Base-by-base conservation (phyloP, 768 basidiomycete species). In the Rhizopogon vinicolor region DNA sequence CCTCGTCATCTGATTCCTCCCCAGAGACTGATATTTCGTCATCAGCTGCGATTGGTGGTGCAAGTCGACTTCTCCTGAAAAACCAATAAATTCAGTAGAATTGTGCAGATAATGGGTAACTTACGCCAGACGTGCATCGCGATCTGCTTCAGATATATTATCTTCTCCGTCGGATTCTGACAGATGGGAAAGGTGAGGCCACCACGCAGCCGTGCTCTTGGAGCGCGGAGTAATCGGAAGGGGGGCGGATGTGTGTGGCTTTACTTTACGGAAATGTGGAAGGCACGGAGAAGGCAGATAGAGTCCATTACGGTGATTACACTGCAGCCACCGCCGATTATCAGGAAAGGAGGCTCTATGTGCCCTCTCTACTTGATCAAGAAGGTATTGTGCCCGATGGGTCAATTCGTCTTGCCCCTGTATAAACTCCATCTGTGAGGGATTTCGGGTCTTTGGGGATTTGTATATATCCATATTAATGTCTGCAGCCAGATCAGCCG, bases 1-100 rank as follows among this genome's bases (percentile, higher is more conserved):
- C 87, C 22, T 82, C 84, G 59, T 89, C 73, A 60, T 92, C 91
- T 2, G 91, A 92, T 68, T 93, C 91, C 59, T 91, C 90, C 49
- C 83, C 86, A 8, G 81, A 82, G 62, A 85, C 75, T 52, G 74
- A 77, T 16, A 72, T 72, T 46, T 85, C 73, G 18, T 77, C 80
- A 7, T 80, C 28, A 44, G 52, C 43, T 16, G 45, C 33, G 18
- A 65, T 58, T 10, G 72, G 71, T 44, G 70, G 78, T 4, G 77
- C 66, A 10, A 81, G 75, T 22, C 86, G 83, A 7, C 80, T 81
- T 60, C 74, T 75, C 49, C 85, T 86, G 59, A 41, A 40, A 19
- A 55, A 43, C 42, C 35, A 12, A 44, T 28, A n/a, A 9, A 48
- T 28, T 33, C 40, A 22, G 13, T 41, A 31, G 45, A 45, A 39